A percentile compares a stretch with the other conserved stretches of the same genome.
phyloP scores from a whole-genome alignment of 2,329 filamentous ascomycete species.

The Penicillium griseofulvum region DNA sequence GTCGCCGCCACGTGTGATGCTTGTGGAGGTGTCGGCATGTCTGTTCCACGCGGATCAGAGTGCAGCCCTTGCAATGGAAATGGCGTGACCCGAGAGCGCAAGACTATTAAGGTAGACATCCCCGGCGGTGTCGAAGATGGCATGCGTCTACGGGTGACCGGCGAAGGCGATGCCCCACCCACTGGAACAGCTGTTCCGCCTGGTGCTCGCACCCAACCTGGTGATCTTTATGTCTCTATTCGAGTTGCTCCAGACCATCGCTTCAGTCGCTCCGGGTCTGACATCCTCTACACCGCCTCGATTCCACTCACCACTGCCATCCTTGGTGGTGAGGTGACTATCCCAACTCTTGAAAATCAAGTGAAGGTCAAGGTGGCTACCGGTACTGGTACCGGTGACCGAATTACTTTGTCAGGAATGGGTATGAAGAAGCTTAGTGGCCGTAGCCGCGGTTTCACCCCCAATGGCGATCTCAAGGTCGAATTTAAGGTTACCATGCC shows the following conservation, averaged over 20 bases:
- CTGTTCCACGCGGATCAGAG: constrained; percentile 74
- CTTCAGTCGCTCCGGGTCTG: constrained; percentile 81
- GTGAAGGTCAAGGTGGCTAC: constrained; percentile 89
- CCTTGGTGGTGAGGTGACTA: constrained; percentile 81
- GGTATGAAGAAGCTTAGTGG: constrained; percentile 84
- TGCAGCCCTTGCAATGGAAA: constrained; percentile 78
- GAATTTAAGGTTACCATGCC: constrained; percentile 96
- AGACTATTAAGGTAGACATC: constrained; percentile 84
- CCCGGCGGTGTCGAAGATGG: constrained; percentile 95
- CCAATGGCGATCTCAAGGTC: constrained; percentile 79
- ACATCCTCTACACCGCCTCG: constrained; percentile 87
- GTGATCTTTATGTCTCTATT: constrained; percentile 89
- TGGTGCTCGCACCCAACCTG: constrained; percentile 64
- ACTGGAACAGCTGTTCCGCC: constrained; percentile 68
- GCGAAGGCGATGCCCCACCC: constrained; percentile 81
- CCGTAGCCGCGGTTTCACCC: constrained; percentile 54
- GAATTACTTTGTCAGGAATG: constrained; percentile 82
- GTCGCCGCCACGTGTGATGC: constrained; percentile 84
- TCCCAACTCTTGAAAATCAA: constrained; percentile 86
- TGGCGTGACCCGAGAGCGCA: constrained; percentile 78
- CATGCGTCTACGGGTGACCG: constrained; percentile 81
- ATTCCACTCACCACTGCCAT: constrained; percentile 91
- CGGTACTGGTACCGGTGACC: constrained; percentile 89
- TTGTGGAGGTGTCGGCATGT: constrained; percentile 75
- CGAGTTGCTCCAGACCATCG: constrained; percentile 84